These are phyloP conservation scores for Boletus pseudo-olivaceus DNA, from an alignment of 768 basidiomycete genomes.

Conservation along the genomic window DNA sequence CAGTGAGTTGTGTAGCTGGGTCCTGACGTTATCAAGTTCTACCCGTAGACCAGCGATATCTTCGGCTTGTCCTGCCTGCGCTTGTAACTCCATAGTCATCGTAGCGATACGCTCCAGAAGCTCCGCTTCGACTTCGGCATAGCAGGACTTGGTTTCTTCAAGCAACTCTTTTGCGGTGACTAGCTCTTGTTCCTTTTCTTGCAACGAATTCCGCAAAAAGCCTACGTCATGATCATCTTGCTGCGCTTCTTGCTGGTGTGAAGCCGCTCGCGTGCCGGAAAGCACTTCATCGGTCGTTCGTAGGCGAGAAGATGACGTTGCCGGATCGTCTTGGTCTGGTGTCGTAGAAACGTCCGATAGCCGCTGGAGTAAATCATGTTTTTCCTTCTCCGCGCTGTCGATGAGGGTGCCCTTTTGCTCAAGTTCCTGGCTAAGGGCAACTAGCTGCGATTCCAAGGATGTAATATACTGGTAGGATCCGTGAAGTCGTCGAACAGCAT, in stretches of 20 bases:
- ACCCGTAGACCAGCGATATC: constrained; percentile 20
- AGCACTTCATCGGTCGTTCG: constrained; percentile 1
- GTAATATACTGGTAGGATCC: constrained; percentile 1
- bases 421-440: constrained; percentile 13
- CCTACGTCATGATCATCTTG: constrained; percentile 28
- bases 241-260: not conserved
- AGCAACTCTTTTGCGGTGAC: constrained; percentile 34
- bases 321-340: not conserved
- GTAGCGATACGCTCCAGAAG: constrained; percentile 29
- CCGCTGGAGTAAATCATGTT: constrained; percentile 8
- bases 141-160: constrained; percentile 33
- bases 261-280: not conserved
- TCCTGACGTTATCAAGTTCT: constrained; percentile 25
- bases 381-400: constrained; percentile 8
- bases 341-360: constrained; percentile 4
- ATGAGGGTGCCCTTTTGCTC: constrained; percentile 5
- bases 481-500: constrained; percentile 11
- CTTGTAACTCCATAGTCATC: constrained; percentile 17
- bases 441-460: constrained; percentile 20
- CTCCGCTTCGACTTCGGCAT: constrained; percentile 31
- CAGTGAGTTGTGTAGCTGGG: constrained; percentile 19
- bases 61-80: constrained; percentile 7
- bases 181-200: constrained; percentile 33
- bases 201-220: constrained; percentile 37
- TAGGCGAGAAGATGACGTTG: not conserved